Percentiles rank a stretch among this genome's conserved stretches.
Conservation (phyloP, 345 rosid species). For the Populus alba region DNA sequence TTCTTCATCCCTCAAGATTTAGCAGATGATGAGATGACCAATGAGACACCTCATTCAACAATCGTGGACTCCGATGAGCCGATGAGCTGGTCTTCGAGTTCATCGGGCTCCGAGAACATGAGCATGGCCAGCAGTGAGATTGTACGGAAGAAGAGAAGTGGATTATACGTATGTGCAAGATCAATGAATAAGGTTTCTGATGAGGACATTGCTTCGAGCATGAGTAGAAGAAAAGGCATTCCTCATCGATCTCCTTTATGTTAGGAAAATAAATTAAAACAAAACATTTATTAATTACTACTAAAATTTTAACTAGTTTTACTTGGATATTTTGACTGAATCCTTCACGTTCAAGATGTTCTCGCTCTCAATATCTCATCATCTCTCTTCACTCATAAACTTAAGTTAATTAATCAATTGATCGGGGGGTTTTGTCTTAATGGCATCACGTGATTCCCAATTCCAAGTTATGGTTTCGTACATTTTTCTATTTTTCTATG, state of each 20-base stretch:
- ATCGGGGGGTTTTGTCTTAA: slow-evolving; percentile 70
- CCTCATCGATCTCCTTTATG: slow-evolving; percentile 93
- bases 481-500: slow-evolving; percentile 28
- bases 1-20: slow-evolving; percentile 79
- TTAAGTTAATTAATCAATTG: slow-evolving; percentile 44
- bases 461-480: slow-evolving; percentile 45
- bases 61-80: slow-evolving; percentile 71
- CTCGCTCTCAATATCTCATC: not conserved
- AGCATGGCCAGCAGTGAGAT: slow-evolving; percentile 36
- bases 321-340: slow-evolving; percentile 28
- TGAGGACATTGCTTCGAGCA: slow-evolving; percentile 61
- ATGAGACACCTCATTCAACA: slow-evolving; percentile 65
- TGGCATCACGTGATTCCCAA: slow-evolving; percentile 86
- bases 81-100: slow-evolving; percentile 68
- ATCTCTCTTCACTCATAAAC: slow-evolving; percentile 1
- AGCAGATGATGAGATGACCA: slow-evolving; percentile 57
- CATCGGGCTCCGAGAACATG: slow-evolving; percentile 53
- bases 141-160: slow-evolving; percentile 73
- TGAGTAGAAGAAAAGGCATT: slow-evolving; percentile 84
- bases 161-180: slow-evolving; percentile 56
- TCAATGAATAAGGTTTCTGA: slow-evolving; percentile 49
- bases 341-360: slow-evolving; percentile 6
- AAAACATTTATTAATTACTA: not conserved
- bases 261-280: slow-evolving; percentile 26
- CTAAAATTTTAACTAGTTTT: not conserved